These are phyloP conservation scores for Globisporangium camurandrum DNA, from an alignment of 352 stramenopile species.

Conservation along the genomic window DNA sequence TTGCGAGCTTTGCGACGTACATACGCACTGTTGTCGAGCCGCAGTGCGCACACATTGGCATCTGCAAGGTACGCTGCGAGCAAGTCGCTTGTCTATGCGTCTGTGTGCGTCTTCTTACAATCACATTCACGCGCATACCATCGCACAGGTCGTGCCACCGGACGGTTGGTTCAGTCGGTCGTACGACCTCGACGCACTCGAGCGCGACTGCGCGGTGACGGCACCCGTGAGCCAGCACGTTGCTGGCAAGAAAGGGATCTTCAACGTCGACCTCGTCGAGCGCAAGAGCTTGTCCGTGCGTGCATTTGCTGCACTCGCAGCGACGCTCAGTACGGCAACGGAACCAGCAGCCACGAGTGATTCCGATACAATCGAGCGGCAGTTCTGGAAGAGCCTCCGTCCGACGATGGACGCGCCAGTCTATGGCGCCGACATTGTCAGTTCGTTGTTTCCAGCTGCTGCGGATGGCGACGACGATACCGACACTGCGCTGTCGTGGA, in stretches of 20 bases:
- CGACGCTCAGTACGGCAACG: constrained; percentile 22
- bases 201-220: constrained; percentile 31
- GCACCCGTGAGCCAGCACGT: constrained; percentile 81
- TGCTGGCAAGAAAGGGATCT: constrained; percentile 85
- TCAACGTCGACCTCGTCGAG: constrained; percentile 88
- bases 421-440: constrained; percentile 89
- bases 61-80: constrained; percentile 87
- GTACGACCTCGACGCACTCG: constrained; percentile 48
- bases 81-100: too few species aligned
- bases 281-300: constrained; percentile 53
- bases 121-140: too few species aligned
- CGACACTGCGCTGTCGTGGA: constrained; percentile 72
- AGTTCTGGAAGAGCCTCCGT: constrained; percentile 86
- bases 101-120: too few species aligned
- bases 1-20: constrained; percentile 79
- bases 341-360: constrained; percentile 11
- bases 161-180: constrained; percentile 66
- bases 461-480: too few species aligned
- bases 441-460: constrained; percentile 88
- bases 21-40: constrained; percentile 79
- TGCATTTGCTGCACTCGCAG: constrained; percentile 55
- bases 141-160: constrained; percentile 59
- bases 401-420: constrained; percentile 82
- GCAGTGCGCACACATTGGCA: constrained; percentile 63
- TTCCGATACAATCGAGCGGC: constrained; percentile 55